Conservation (phyloP, 2,329 filamentous ascomycete species). For the Pezicula rhizophila region DNA sequence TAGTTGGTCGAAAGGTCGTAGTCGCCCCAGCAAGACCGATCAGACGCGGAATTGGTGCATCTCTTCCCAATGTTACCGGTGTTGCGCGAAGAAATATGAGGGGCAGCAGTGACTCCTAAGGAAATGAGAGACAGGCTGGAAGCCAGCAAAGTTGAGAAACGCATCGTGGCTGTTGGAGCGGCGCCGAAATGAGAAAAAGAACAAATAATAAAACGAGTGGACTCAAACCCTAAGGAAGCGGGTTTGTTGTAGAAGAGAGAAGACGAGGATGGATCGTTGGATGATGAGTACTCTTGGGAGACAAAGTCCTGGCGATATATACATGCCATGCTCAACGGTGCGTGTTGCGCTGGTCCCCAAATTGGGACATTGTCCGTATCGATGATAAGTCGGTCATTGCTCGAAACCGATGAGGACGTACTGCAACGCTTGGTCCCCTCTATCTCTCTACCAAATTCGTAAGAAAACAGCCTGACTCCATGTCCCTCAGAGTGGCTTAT, state of each 20-base stretch:
- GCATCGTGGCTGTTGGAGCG: neutral
- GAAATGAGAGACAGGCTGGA: neutral
- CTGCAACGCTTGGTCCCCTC: too few relatives aligned
- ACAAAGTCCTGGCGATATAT: too few relatives aligned
- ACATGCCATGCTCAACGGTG: too few relatives aligned
- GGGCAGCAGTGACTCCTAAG: neutral
- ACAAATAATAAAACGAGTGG: neutral
- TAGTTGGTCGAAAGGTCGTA: slow-evolving; percentile 38
- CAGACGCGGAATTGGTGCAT: slow-evolving; percentile 3
- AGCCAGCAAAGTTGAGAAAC: neutral
- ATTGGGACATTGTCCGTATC: too few relatives aligned
- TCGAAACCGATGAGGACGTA: too few relatives aligned
- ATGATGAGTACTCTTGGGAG: neutral
- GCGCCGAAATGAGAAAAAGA: neutral
- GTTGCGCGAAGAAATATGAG: neutral
- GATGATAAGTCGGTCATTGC: too few relatives aligned
- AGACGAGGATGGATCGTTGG: neutral
- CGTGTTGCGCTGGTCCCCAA: too few relatives aligned
- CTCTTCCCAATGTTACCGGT: neutral
- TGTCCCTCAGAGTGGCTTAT: too few relatives aligned
- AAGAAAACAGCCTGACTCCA: too few relatives aligned
- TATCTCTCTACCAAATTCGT: too few relatives aligned
- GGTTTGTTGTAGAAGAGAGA: slow-evolving; percentile 54
- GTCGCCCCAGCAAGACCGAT: slow-evolving; percentile 34
- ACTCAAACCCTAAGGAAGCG: slow-evolving; percentile 41